phyloP scores from a whole-genome alignment of 257 asterid genomes.

The Capsicum rhomboideum region DNA sequence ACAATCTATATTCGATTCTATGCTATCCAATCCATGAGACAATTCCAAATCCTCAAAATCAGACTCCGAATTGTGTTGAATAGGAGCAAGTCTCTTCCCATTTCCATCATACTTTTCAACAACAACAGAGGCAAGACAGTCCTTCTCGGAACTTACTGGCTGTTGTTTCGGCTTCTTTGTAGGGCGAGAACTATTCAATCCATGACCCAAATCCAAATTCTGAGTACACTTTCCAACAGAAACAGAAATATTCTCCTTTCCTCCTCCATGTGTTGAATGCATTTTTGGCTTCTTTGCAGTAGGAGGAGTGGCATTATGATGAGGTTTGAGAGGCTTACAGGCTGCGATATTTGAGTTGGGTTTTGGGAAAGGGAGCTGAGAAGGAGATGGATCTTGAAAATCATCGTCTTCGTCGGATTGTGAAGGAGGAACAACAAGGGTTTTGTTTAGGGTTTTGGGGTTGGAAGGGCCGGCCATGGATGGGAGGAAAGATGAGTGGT shows the following conservation, averaged over 20 bases:
- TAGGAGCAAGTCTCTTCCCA: background rate
- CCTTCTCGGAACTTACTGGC: background rate
- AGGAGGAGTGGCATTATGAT: constrained; percentile 5
- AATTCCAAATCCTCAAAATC: constrained; percentile 16
- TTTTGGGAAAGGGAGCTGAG: constrained; percentile 17
- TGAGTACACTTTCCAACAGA: background rate
- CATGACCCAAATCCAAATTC: background rate
- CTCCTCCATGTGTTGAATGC: constrained; percentile 16
- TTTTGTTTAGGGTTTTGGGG: constrained; percentile 24
- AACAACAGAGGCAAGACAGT: background rate
- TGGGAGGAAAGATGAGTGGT: background rate
- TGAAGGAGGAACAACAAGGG: constrained; percentile 15
- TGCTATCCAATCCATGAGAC: constrained; percentile 46
- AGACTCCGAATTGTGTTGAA: constrained; percentile 7
- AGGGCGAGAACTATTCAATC: background rate
- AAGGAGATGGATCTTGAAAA: constrained; percentile 53
- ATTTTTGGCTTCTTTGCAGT: constrained; percentile 25
- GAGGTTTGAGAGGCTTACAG: constrained; percentile 22
- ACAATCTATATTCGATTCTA: constrained; percentile 43
- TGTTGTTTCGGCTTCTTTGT: background rate
- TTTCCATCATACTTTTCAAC: background rate
- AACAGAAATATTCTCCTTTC: constrained; percentile 38
- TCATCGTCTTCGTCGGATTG: constrained; percentile 44
- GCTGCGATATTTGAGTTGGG: constrained; percentile 21
- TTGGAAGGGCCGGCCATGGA: constrained; percentile 10